Base-by-base conservation (phyloP, 177 flowering plant species). In the Vitis hybrid region DNA sequence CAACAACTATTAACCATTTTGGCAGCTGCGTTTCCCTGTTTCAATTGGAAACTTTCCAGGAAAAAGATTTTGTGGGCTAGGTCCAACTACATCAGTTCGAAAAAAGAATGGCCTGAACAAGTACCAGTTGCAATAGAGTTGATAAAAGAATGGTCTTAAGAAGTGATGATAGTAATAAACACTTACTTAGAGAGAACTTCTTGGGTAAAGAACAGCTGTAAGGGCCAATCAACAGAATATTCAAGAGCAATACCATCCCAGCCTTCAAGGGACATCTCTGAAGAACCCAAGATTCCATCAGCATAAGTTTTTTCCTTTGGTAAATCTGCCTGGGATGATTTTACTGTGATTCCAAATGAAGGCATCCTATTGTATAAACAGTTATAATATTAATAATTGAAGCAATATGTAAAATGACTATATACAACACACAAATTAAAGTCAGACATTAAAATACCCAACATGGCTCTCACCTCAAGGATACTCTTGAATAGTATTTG, bases 181-280 rank as follows among this genome's bases (percentile, higher is more conserved):
- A 61, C 91, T 88, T 87, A 96, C 99, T 89, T 92, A 39, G 97
- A 87, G 57, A 93, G 90, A 66, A 96, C 94, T 80, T 96, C 99
- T 72, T 85, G 97, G n/a, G 97, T 89, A 76, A 96, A 91, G 83
- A 96, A 91, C 76, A 96, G 71, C 70, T 93, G 97, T 51, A 96
- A 79, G 58, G 99, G 99, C 98, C 99, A 96, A 80, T 93, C 97
- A 74, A 95, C 84, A 75, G 95, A 81, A 84, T 95, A 95, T 71
- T 95, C 98, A 74, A 95, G 99, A 58, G 94, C 82, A 80, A 95
- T 89, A 11, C 89, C 95, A 87, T 95, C 98, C 99, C 99, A 95
- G 13, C 99, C 99, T 87, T 93, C 98, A 69, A 88, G 75, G 51
- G 87, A 81, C 65, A 71, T 65, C 72, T 89, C 93, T 68, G 83